Conservation (phyloP, 768 basidiomycete genomes). For the Fistulinella prunicolor region DNA sequence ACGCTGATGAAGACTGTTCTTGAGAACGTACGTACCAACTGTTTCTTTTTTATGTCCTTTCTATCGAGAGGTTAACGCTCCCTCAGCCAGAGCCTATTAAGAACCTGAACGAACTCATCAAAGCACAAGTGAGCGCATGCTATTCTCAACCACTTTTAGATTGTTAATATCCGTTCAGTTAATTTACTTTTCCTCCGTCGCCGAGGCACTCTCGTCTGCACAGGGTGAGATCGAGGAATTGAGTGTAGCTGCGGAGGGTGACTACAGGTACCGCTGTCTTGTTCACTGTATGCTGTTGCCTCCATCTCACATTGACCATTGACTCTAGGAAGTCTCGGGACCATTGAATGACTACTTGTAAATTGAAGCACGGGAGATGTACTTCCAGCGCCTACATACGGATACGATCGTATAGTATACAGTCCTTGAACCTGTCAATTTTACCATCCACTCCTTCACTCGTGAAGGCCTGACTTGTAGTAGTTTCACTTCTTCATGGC, state of each 20-base stretch:
- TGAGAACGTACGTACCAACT: conserved; percentile 73
- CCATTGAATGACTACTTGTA: conserved; percentile 58
- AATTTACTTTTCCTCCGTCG: conserved; percentile 68
- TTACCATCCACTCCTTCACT: conserved; percentile 2
- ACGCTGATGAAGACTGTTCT: conserved; percentile 97
- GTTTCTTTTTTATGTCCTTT: not conserved
- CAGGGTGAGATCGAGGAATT: conserved; percentile 94
- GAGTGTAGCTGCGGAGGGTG: conserved; percentile 88
- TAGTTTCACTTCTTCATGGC: conserved; percentile 4
- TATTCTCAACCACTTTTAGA: not conserved
- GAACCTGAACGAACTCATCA: conserved; percentile 88
- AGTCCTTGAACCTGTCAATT: conserved; percentile 2
- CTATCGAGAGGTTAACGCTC: not conserved
- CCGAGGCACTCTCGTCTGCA: conserved; percentile 75
- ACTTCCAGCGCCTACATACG: conserved; percentile 12
- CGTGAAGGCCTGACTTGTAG: not conserved
- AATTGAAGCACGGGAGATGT: too few relatives aligned
- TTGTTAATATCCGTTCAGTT: conserved; percentile 43
- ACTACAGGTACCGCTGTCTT: conserved; percentile 66
- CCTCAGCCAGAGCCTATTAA: conserved; percentile 92
- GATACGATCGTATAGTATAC: conserved; percentile 13
- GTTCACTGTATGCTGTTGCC: not conserved
- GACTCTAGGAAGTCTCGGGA: conserved; percentile 77
- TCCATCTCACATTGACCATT: conserved; percentile 1
- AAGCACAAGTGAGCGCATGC: conserved; percentile 64